Percentiles rank a stretch among this genome's conserved stretches.
Evolutionary conservation across 1,284 basidiomycete species (phyloP).

Genomic region (Megacollybia platyphylla): DNA sequence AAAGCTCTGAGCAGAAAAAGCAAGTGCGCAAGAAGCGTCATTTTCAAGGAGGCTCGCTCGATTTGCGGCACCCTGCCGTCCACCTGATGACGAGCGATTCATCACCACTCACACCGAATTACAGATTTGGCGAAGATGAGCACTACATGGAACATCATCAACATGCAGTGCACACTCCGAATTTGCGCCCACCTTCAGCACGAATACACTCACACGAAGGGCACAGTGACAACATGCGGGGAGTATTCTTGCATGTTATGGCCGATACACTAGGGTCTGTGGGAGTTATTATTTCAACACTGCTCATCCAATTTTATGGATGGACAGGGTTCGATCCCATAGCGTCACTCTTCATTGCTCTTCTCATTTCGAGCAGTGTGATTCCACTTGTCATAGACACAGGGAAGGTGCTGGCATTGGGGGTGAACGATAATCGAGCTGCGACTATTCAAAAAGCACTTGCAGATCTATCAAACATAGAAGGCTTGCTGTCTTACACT

Average conservation of each 20-base stretch:
- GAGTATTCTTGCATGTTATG: conserved; percentile 93
- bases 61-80: not conserved
- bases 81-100: conserved; percentile 3
- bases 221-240: conserved; percentile 98
- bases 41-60: not conserved
- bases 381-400: conserved; percentile 92
- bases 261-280: conserved; percentile 86
- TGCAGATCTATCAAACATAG: conserved; percentile 39
- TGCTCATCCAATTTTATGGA: conserved; percentile 94
- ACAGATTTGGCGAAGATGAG: conserved; percentile 48
- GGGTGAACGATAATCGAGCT: conserved; percentile 59
- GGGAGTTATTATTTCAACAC: conserved; percentile 96
- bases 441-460: conserved; percentile 61
- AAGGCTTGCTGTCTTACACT: conserved; percentile 75
- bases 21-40: conserved; percentile 1
- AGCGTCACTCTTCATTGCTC: conserved; percentile 92
- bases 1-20: too few relatives aligned
- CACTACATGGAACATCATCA: conserved; percentile 45
- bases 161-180: conserved; percentile 29
- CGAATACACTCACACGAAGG: conserved; percentile 51
- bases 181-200: conserved; percentile 36
- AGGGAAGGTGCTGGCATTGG: conserved; percentile 80
- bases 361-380: conserved; percentile 91
- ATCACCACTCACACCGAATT: conserved; percentile 46
- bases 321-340: conserved; percentile 99